phyloP scores from a whole-genome alignment of 1,284 basidiomycete species.

The Farysia itapuensis region DNA sequence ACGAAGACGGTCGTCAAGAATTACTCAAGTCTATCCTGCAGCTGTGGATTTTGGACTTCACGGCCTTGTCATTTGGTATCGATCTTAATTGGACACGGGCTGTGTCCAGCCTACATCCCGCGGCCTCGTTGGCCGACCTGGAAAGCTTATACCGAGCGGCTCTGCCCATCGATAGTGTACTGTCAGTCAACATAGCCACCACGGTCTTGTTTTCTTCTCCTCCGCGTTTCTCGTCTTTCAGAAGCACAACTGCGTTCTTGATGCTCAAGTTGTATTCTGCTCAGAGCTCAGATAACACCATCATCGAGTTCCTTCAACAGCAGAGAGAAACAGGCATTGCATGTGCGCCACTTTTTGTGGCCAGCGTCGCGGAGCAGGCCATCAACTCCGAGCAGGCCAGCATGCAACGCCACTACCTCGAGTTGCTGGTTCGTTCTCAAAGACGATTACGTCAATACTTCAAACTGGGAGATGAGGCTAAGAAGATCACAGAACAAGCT shows the following conservation, averaged over 20 bases:
- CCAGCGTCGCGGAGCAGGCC: constrained; percentile 32
- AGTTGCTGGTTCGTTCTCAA: constrained; percentile 22
- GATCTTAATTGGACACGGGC: constrained; percentile 4
- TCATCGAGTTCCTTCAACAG: constrained; percentile 14
- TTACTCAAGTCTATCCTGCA: constrained; percentile 46
- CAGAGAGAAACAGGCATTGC: constrained; percentile 14
- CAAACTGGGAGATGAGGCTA: constrained; percentile 12
- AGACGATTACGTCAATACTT: constrained; percentile 14
- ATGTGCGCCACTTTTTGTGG: constrained; percentile 30
- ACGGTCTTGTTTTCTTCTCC: constrained; percentile 22
- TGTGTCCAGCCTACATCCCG: constrained; percentile 10
- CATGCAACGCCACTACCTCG: constrained; percentile 40
- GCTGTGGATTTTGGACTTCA: constrained; percentile 43
- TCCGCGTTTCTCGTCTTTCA: constrained; percentile 13
- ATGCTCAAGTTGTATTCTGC: constrained; percentile 7
- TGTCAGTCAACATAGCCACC: constrained; percentile 20
- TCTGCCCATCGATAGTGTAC: constrained; percentile 31
- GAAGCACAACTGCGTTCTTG: constrained; percentile 1
- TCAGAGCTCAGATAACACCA: constrained; percentile 6
- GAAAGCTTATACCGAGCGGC: constrained; percentile 30
- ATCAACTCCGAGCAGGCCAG: constrained; percentile 16
- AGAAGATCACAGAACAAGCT: constrained; percentile 3
- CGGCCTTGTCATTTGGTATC: constrained; percentile 30
- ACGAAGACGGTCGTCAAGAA: constrained; percentile 39
- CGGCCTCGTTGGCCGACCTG: constrained; percentile 8